These are phyloP conservation scores for Cadophora malorum DNA, from an alignment of 2,329 filamentous ascomycete species.

Conservation along the genomic window DNA sequence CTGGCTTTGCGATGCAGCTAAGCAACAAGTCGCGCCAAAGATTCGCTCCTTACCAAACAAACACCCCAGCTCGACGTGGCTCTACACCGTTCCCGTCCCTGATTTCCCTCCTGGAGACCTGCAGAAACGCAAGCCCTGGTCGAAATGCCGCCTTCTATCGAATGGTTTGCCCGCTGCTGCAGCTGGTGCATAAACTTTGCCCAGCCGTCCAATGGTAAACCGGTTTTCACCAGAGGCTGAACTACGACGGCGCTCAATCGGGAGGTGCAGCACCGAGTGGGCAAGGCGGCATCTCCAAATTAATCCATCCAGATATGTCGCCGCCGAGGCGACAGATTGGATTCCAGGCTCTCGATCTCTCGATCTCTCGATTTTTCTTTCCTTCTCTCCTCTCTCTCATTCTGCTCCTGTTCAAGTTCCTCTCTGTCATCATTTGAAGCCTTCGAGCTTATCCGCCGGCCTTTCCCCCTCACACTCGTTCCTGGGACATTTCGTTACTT, in stretches of 20 bases:
- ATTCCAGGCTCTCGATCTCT: conserved; percentile 3
- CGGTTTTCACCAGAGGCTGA: conserved; percentile 10
- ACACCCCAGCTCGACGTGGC: conserved; percentile 12
- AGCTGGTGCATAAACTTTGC: conserved; percentile 7
- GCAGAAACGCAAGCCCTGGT: conserved; percentile 17
- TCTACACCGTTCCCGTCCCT: conserved; percentile 18
- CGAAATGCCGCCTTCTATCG: conserved; percentile 17
- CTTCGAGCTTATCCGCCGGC: conserved; percentile 2
- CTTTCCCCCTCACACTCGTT: conserved; percentile 7
- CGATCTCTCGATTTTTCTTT: background rate
- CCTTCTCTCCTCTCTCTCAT: conserved; percentile 1
- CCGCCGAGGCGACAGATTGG: conserved; percentile 11
- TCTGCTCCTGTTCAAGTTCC: background rate
- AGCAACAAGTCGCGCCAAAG: conserved; percentile 2
- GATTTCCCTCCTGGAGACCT: conserved; percentile 19
- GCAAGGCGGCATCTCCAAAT: conserved; percentile 11
- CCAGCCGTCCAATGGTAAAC: conserved; percentile 18
- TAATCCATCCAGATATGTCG: conserved; percentile 15
- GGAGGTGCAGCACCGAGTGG: conserved; percentile 17
- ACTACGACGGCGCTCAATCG: conserved; percentile 8
- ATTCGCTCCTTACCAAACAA: conserved; percentile 9
- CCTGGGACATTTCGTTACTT: conserved; percentile 14
- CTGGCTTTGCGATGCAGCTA: conserved; percentile 13
- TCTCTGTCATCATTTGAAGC: background rate
- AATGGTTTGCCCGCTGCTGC: conserved; percentile 15